Conservation (phyloP, 169 alveolate genomes). For the Cyclospora cayetanensis region DNA sequence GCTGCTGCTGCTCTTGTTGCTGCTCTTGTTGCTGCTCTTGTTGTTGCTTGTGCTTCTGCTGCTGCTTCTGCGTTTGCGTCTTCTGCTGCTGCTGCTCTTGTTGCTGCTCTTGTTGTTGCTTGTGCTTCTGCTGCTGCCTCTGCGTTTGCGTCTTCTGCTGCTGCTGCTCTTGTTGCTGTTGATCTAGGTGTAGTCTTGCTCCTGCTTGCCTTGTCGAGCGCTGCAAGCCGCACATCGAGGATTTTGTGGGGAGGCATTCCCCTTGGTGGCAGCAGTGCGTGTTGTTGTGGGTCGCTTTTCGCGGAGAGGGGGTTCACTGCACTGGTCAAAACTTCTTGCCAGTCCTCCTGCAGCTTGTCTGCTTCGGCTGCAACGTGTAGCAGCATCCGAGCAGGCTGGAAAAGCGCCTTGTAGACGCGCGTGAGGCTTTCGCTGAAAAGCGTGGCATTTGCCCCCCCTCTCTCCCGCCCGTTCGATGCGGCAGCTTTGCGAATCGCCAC, state of each 20-base stretch:
- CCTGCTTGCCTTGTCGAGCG: background rate
- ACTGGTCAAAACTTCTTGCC: background rate
- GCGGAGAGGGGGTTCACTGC: background rate
- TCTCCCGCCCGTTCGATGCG: too few relatives aligned
- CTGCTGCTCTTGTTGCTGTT: background rate
- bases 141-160: background rate
- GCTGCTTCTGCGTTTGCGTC: background rate
- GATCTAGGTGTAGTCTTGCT: background rate
- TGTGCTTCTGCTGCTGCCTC: slow-evolving; percentile 9
- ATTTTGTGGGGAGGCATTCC: background rate
- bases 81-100: background rate
- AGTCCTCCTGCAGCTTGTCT: background rate
- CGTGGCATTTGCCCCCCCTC: too few relatives aligned
- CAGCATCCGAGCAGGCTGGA: background rate
- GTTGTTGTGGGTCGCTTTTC: too few relatives aligned
- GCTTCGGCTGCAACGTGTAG: background rate
- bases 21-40: slow-evolving; percentile 11
- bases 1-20: slow-evolving; percentile 12
- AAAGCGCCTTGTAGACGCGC: background rate
- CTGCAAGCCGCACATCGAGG: background rate
- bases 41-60: background rate
- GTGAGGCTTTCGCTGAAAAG: background rate
- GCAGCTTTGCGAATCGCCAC: too few relatives aligned
- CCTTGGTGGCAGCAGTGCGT: background rate
- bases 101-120: background rate